These are phyloP conservation scores for Nitzschia sp. DNA, from an alignment of 108 stramenopile species.

Conservation along the genomic window DNA sequence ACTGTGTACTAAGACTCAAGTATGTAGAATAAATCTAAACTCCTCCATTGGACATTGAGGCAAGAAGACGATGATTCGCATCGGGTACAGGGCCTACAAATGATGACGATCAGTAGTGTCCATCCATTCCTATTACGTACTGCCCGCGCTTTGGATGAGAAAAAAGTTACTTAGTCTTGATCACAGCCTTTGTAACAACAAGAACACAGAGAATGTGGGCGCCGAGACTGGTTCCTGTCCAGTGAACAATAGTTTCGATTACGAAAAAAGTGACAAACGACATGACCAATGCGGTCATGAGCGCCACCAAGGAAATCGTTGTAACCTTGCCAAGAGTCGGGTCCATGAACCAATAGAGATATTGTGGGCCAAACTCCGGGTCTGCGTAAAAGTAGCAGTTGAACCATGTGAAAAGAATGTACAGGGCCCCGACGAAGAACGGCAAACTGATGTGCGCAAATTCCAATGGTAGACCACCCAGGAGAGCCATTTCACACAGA, in stretches of 20 bases:
- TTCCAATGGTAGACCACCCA: constrained; percentile 53
- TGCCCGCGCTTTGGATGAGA: no score
- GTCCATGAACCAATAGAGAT: constrained; percentile 68
- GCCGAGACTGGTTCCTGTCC: background rate
- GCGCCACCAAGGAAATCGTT: constrained; percentile 43
- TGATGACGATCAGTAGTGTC: no score
- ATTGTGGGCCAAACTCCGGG: constrained; percentile 44
- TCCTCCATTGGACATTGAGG: no score
- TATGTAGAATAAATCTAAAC: no score
- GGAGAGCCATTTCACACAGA: constrained; percentile 46
- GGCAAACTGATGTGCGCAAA: constrained; percentile 51
- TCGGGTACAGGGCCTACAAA: no score
- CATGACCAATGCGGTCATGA: constrained; percentile 35
- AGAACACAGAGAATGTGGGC: background rate
- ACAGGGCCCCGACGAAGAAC: constrained; percentile 41
- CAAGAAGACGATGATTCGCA: no score
- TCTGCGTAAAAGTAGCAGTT: background rate
- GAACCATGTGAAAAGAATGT: constrained; percentile 60
- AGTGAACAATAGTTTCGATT: constrained; percentile 12
- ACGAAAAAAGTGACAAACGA: constrained; percentile 49
- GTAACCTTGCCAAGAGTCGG: constrained; percentile 56
- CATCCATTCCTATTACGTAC: no score
- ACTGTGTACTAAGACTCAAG: no score
- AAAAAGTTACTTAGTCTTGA: background rate
- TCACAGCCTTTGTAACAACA: constrained; percentile 4